Percentiles rank a stretch among this genome's conserved stretches.
Evolutionary conservation across 2,329 filamentous ascomycete genomes (phyloP).

Genomic region (Scedosporium boydii): DNA sequence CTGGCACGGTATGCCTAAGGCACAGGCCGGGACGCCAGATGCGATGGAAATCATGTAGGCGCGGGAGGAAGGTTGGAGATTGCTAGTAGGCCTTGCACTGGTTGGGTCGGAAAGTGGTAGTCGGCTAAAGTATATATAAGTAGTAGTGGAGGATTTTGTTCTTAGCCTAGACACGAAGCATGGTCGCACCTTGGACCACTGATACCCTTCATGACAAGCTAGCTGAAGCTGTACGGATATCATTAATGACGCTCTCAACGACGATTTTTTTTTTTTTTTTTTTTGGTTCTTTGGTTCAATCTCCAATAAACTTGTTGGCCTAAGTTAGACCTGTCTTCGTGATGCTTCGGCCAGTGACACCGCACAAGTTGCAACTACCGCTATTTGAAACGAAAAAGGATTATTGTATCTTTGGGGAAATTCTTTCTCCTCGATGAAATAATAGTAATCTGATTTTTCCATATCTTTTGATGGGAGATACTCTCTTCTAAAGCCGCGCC

Average conservation of each 20-base stretch:
- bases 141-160: neutral
- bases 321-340: too few relatives aligned
- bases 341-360: too few relatives aligned
- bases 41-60: slow-evolving; percentile 8
- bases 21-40: slow-evolving; percentile 5
- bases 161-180: neutral
- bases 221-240: neutral
- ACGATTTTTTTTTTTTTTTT: too few relatives aligned
- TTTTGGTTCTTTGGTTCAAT: too few relatives aligned
- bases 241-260: neutral
- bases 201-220: neutral
- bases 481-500: neutral
- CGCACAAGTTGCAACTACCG: too few relatives aligned
- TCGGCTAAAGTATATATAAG: neutral
- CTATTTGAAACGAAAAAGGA: too few relatives aligned
- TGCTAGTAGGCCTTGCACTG: neutral
- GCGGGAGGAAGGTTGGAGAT: neutral
- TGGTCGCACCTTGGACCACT: neutral
- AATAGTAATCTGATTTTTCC: too few relatives aligned
- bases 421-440: too few relatives aligned
- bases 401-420: too few relatives aligned
- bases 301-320: too few relatives aligned
- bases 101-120: neutral
- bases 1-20: neutral
- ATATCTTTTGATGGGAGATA: too few relatives aligned